These are phyloP conservation scores for Mycena filopes DNA, from an alignment of 768 basidiomycete genomes.

Conservation along the genomic window DNA sequence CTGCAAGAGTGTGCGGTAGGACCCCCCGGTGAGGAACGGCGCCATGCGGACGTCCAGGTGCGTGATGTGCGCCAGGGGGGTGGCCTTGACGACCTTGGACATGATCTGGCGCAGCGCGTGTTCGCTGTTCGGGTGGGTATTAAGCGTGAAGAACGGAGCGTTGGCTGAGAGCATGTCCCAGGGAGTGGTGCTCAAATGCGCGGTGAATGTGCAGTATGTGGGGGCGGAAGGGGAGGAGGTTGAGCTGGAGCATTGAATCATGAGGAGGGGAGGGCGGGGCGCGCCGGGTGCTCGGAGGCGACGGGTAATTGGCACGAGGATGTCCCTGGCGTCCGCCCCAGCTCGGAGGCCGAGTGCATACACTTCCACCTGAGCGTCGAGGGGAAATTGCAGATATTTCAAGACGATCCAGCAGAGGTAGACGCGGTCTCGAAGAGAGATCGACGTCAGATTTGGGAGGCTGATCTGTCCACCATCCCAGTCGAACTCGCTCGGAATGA, in stretches of 20 bases:
- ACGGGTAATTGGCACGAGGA: conserved; percentile 17
- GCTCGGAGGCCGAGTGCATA: too few relatives aligned
- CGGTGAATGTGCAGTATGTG: not conserved
- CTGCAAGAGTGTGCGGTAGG: not conserved
- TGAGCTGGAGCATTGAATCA: not conserved
- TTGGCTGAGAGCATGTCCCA: too few relatives aligned
- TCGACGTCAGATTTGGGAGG: not conserved
- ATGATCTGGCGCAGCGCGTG: conserved; percentile 15
- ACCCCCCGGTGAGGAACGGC: not conserved
- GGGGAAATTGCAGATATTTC: not conserved
- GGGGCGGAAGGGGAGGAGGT: too few relatives aligned
- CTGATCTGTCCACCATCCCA: not conserved
- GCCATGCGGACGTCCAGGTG: conserved; percentile 5
- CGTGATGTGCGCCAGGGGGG: conserved; percentile 2
- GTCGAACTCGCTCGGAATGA: not conserved
- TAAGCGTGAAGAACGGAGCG: too few relatives aligned
- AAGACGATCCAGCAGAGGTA: not conserved
- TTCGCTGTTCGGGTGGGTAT: not conserved
- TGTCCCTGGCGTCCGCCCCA: not conserved
- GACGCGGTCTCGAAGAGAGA: not conserved
- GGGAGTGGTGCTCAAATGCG: too few relatives aligned
- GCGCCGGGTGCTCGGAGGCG: conserved; percentile 1
- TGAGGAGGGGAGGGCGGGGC: not conserved
- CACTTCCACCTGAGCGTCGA: not conserved
- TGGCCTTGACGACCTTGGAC: conserved; percentile 15